Conservation (phyloP, 495 filamentous ascomycete species). For the Letharia columbiana region DNA sequence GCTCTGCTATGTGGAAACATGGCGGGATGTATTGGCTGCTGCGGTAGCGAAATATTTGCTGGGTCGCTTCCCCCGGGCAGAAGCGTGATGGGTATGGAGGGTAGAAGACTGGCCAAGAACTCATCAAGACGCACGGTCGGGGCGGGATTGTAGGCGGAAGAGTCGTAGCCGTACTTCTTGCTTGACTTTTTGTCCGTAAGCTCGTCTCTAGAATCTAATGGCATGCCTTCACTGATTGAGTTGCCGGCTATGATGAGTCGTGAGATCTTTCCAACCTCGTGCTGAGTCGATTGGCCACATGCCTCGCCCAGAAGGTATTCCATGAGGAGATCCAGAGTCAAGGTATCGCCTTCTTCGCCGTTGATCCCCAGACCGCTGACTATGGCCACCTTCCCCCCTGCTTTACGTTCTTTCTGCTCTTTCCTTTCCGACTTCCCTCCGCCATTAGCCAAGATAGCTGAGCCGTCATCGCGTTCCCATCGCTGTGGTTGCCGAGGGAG, state of each 20-base stretch:
- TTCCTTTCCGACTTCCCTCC: constrained; percentile 33
- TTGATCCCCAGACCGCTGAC: constrained; percentile 81
- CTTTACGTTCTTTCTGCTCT: constrained; percentile 10
- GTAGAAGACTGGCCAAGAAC: constrained; percentile 72
- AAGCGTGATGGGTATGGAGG: constrained; percentile 70
- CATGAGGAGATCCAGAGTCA: constrained; percentile 66
- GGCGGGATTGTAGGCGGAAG: constrained; percentile 70
- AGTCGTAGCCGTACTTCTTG: constrained; percentile 95
- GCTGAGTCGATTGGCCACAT: constrained; percentile 45
- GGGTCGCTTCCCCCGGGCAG: constrained; percentile 70
- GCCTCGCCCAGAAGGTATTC: constrained; percentile 87
- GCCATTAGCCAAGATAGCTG: constrained; percentile 35
- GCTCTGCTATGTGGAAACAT: constrained; percentile 68
- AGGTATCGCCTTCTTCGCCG: constrained; percentile 59
- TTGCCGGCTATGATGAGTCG: constrained; percentile 88
- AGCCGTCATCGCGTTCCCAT: constrained; percentile 52
- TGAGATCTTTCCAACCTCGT: constrained; percentile 59
- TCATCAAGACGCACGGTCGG: constrained; percentile 76
- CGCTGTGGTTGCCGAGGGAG: constrained; percentile 70
- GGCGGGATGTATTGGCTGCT: constrained; percentile 74
- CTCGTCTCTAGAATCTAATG: constrained; percentile 40
- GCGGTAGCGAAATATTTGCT: constrained; percentile 69
- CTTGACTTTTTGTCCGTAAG: constrained; percentile 41
- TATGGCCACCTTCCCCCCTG: constrained; percentile 62
- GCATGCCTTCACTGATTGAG: constrained; percentile 52